Conservation (phyloP, 2,329 filamentous ascomycete genomes). For the Aureobasidium sp. region DNA sequence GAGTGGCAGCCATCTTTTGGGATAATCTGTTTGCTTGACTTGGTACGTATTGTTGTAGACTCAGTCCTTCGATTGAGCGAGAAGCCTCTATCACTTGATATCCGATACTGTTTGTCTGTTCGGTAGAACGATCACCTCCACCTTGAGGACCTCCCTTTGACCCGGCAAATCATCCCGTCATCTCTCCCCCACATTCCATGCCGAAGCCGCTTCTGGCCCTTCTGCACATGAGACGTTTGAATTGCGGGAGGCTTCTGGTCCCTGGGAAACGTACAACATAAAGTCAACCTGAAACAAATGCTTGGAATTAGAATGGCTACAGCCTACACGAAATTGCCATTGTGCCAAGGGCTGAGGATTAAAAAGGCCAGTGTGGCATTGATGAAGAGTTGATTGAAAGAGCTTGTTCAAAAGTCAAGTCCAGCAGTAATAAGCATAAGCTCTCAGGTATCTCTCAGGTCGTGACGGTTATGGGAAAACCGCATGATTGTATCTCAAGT, state of each 20-base stretch:
- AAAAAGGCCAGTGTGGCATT: neutral
- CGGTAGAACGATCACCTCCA: neutral
- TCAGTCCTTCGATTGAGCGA: neutral
- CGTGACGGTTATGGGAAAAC: constrained; percentile 1
- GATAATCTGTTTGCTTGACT: neutral
- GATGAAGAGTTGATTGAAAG: neutral
- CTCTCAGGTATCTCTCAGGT: constrained; percentile 12
- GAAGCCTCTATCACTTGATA: neutral
- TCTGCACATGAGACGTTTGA: neutral
- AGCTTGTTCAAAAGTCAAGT: constrained; percentile 3
- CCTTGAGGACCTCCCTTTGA: neutral
- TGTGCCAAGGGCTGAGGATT: neutral
- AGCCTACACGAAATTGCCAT: neutral
- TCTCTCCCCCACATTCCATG: neutral
- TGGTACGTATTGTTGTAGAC: neutral
- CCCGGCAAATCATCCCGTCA: neutral
- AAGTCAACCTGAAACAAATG: neutral
- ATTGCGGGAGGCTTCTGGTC: neutral
- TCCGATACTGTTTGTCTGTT: neutral
- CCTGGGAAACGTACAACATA: neutral
- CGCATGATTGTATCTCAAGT: constrained; percentile 6
- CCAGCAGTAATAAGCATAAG: constrained; percentile 9
- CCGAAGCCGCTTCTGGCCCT: constrained; percentile 2
- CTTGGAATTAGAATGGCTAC: neutral
- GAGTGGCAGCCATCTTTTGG: constrained; percentile 12